Conservation (phyloP, 495 filamentous ascomycete genomes). For the Staphylotrichum tortipilum region DNA sequence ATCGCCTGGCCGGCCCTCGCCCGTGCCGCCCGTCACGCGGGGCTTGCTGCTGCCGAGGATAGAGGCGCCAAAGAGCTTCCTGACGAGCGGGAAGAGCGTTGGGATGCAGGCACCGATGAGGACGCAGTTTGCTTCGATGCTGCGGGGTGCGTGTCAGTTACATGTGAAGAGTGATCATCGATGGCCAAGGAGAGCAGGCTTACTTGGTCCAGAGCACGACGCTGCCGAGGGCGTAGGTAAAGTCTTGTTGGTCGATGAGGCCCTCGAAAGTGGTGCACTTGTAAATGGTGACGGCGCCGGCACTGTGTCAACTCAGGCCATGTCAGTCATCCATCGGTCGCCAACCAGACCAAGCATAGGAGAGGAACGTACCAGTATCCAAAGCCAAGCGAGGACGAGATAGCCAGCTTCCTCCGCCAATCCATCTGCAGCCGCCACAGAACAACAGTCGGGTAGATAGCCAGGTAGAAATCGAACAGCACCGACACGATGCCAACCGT, state of each 20-base stretch:
- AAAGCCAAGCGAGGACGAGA: conserved; percentile 18
- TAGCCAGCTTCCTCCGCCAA: conserved; percentile 20
- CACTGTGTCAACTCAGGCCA: conserved; percentile 1
- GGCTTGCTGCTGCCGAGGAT: conserved; percentile 9
- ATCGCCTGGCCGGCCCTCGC: neutral
- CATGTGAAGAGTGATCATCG: neutral
- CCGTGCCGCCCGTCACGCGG: neutral
- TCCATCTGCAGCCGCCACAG: conserved; percentile 11
- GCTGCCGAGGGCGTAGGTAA: conserved; percentile 16
- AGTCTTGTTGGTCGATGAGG: conserved; percentile 10
- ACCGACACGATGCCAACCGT: conserved; percentile 12
- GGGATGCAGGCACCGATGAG: conserved; percentile 21
- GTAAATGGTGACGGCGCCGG: conserved; percentile 14
- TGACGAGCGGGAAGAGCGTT: conserved; percentile 15
- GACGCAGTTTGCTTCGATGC: conserved; percentile 20
- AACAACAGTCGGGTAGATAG: conserved; percentile 16
- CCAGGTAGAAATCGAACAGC: conserved; percentile 23
- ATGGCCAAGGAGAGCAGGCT: too few species aligned
- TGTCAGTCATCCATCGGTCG: too few species aligned
- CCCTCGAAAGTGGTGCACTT: conserved; percentile 15
- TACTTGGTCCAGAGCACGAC: conserved; percentile 23
- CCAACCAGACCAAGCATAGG: too few species aligned
- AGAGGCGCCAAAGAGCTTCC: conserved; percentile 11
- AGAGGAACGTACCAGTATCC: conserved; percentile 19
- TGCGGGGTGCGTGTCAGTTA: neutral